Base-by-base conservation (phyloP, 768 basidiomycete genomes). In the Cystobasidium onofrii region DNA sequence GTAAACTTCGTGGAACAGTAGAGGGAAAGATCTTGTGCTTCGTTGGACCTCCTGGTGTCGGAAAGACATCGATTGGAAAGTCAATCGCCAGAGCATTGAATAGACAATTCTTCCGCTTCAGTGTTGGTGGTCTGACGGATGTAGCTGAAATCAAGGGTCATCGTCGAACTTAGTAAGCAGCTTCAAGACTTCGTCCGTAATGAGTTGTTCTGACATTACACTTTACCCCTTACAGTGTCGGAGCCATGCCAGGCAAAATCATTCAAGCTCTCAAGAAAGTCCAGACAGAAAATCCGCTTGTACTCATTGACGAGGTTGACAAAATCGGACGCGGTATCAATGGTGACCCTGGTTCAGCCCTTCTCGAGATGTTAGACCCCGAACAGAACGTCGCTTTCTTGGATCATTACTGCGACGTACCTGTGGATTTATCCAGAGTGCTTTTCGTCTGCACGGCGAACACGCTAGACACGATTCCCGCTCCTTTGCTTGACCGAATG, bases 101-200 rank as follows among this genome's bases (percentile, higher is more conserved):
- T 31, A 83, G 95, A 74, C 88, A 92, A 80, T 98, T 98, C 83
- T 98, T 94, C 87, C 86, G 93, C 61, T 96, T 99, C 83, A 92
- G 90, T 10, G 95, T 98, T 2, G 95, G 96, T 76, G 95, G 96
- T 17, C 82, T 99, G 80, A 92, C 92, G 60, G 96, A 99, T 80
- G 93, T 98, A 0, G 96, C 96, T 70, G 96, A 98, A 85, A 97
- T 99, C 79, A 98, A 98, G 83, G 96, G 96, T 0, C 96, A 99
- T 80, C 83, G 96, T 78, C 84, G 96, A 80, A 99, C 95, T n/a
- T 98, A 96, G 69, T 71, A 60, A 61, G 69, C 36, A 18, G n/a
- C 80, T n/a, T n/a, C n/a, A n/a, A 91, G 94, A 65, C 91, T 90
- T 88, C 90, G n/a, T n/a, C n/a, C n/a, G n/a, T n/a, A n/a, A n/a